Base-by-base conservation (phyloP, 2,329 filamentous ascomycete species). In the Aureobasidium sp. region DNA sequence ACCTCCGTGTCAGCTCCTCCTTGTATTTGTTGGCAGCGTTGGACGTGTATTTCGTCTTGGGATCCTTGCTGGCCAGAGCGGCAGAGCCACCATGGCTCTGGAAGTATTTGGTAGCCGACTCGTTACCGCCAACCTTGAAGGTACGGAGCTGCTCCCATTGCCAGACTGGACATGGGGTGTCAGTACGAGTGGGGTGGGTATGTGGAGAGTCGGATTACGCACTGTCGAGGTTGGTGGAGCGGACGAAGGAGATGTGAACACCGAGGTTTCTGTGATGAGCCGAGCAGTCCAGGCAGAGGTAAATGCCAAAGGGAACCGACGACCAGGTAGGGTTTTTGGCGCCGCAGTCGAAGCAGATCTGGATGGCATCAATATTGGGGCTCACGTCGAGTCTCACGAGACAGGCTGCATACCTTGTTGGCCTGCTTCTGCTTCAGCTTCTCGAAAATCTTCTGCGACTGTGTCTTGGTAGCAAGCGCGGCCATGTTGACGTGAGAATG, bases 261-360 rank as follows among this genome's bases (percentile, higher is more conserved):
- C 94, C 94, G 71, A 99, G 87, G 77, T 97, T 97, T 70, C 94
- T 88, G 77, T 99, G 94, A 76, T 97, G 91, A 62, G 93, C 89
- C 45, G 93, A 97, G 80, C 94, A 99, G 79, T 99, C 94, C 71
- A 99, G 87, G 73, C 94, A 99, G 25, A 99, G 86, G 75, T 97
- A 99, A 75, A 99, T 97, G 72, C 90, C 94, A 67, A 99, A 91
- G 12, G 93, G 92, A 36, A 97, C 92, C 7, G 93, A 97, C 8
- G 92, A 96, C 94, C 94, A 99, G 63, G 94, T 97, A 65, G 94
- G 94, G 74, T 97, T 97, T 79, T 97, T 97, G 71, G 91, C 89
- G 74, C 90, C 87, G 78, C 94, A 99, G 79, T 99, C 94, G 78
- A 99, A 99, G 83, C 94, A 99, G 80, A 96, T 85, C 92, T 96